Percentiles rank a stretch among this genome's conserved stretches.
phyloP scores from a whole-genome alignment of 768 basidiomycete species.

The Lactifluus hygrophoroides region DNA sequence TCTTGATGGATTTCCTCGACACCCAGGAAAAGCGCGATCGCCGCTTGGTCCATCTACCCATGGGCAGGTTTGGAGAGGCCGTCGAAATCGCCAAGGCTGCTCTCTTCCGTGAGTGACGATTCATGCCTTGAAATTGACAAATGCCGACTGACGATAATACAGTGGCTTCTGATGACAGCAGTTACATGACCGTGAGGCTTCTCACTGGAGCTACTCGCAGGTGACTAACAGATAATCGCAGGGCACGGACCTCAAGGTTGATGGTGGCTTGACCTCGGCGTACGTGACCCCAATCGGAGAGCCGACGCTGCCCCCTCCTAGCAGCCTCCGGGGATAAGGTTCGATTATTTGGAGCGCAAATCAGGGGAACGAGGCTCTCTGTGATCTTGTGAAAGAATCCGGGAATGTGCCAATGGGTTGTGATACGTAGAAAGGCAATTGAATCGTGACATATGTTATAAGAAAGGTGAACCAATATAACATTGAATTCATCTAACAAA shows the following conservation, averaged over 20 bases:
- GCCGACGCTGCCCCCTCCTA: slow-evolving; percentile 58
- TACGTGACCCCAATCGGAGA: slow-evolving; percentile 90
- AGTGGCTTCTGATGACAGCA: slow-evolving; percentile 94
- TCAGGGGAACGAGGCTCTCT: no score
- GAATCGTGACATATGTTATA: background rate
- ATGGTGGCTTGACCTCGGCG: slow-evolving; percentile 86
- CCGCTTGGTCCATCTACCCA: slow-evolving; percentile 82
- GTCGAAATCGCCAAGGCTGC: slow-evolving; percentile 91
- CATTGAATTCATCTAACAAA: background rate
- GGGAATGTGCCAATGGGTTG: background rate
- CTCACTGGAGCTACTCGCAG: background rate
- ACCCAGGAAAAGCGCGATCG: slow-evolving; percentile 92
- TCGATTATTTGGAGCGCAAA: background rate
- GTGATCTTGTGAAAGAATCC: background rate
- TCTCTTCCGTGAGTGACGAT: slow-evolving; percentile 67
- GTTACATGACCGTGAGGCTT: slow-evolving; percentile 79
- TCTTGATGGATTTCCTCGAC: slow-evolving; percentile 97
- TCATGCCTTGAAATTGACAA: background rate
- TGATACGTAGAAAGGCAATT: background rate
- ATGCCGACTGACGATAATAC: background rate
- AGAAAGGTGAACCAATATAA: no score
- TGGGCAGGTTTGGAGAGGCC: slow-evolving; percentile 97
- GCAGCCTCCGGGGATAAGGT: slow-evolving; percentile 37
- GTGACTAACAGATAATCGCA: slow-evolving; percentile 24
- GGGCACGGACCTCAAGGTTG: slow-evolving; percentile 93